Evolutionary conservation across 768 basidiomycete species (phyloP), one percentile per base, ranked within the genome.

Genomic region (Piloderma croceum): DNA sequence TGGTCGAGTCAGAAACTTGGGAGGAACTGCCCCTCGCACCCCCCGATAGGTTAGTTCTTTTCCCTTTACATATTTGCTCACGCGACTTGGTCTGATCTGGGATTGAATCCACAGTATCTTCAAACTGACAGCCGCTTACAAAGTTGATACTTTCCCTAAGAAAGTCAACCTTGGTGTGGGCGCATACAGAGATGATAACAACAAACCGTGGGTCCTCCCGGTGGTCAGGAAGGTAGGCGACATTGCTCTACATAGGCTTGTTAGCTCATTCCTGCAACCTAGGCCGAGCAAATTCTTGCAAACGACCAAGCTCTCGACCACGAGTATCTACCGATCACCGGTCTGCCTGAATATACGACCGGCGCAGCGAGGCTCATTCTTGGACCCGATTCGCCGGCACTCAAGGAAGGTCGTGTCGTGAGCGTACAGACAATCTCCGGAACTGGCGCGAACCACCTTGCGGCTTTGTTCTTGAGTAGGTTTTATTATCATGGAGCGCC

Each of bases 111-210:
- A 31, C 51, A 91, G 89, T 65, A 91, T 91, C 56, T 90, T 90
- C 77, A 81, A 89, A 67, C 74, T 96, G 48, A 90, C 90, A 1
- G 84, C 89, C 15, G 80, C 88, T 2, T 94, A 81, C 79, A 90
- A 92, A 60, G 77, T 75, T 21, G 89, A 96, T 59, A 56, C 74
- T 3, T 76, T 71, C 59, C 70, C 76, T 11, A 63, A 81, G 46
- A 96, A 96, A 70, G 72, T 93, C 63, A 94, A 94, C 61, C 73
- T 96, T 18, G 90, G 91, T 27, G 91, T 92, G 33, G 92, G 91
- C 33, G 92, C 91, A 6, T 96, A 96, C 60, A 76, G 91, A 50
- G 92, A 93, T 54, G 76, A 91, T 52, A 61, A 87, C 53, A 79
- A 73, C 62, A 93, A 86, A 64, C 84, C 91, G 11, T 96, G 90